Percentiles rank a stretch among this genome's conserved stretches.
Evolutionary conservation across 2,329 filamentous ascomycete species (phyloP).

Genomic region (Hymenoscyphus albidus): DNA sequence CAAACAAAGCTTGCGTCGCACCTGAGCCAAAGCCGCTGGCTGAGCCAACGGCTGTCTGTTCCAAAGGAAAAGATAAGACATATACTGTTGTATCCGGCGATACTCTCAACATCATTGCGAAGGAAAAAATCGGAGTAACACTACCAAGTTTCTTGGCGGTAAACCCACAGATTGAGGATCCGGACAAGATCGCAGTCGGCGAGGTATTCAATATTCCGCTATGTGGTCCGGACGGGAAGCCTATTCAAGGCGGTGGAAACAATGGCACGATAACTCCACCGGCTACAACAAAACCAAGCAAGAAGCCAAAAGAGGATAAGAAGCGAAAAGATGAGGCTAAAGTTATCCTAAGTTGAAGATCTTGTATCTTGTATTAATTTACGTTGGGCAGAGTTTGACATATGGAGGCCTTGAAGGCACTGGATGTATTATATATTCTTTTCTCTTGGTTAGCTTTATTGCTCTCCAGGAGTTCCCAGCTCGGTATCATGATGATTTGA

Average conservation of each 20-base stretch:
- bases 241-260: not conserved
- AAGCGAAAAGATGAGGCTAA: not conserved
- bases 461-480: not conserved
- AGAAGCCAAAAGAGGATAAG: not conserved
- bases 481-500: not conserved
- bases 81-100: conserved; percentile 14
- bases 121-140: conserved; percentile 20
- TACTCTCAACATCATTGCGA: conserved; percentile 19
- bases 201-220: conserved; percentile 19
- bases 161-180: conserved; percentile 17
- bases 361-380: not conserved
- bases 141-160: conserved; percentile 14
- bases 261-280: not conserved
- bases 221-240: conserved; percentile 4
- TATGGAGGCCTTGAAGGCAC: not conserved
- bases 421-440: not conserved
- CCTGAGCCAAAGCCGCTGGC: conserved; percentile 4
- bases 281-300: no score
- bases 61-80: conserved; percentile 12
- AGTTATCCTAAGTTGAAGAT: not conserved
- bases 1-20: conserved; percentile 15
- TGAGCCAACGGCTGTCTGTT: conserved; percentile 16
- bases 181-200: conserved; percentile 13
- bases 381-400: not conserved
- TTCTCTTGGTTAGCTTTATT: conserved; percentile 1